Percentiles rank a stretch among this genome's conserved stretches.
Evolutionary conservation across 352 stramenopile genomes (phyloP).

Genomic region (Peronospora destructor): DNA sequence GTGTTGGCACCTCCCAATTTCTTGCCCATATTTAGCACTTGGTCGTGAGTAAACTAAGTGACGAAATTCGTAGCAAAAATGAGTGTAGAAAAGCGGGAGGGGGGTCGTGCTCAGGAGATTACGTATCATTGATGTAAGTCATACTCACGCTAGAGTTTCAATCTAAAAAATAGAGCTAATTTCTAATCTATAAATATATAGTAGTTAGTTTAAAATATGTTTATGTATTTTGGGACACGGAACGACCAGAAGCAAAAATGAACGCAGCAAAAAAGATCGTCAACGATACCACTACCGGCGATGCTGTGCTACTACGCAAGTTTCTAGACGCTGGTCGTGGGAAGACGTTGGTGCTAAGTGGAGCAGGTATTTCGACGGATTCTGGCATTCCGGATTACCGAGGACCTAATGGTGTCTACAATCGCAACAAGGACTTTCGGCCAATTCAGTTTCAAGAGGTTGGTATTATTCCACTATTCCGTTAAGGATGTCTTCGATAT

Average conservation of each 20-base stretch:
- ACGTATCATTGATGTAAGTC: no score
- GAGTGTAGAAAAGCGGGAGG: background rate
- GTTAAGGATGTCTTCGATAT: background rate
- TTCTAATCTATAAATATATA: background rate
- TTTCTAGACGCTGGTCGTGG: slow-evolving; percentile 53
- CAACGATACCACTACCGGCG: background rate
- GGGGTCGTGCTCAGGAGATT: background rate
- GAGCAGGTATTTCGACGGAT: slow-evolving; percentile 94
- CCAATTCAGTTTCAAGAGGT: slow-evolving; percentile 96
- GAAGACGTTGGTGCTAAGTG: slow-evolving; percentile 82
- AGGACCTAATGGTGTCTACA: slow-evolving; percentile 92
- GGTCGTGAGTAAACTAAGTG: background rate
- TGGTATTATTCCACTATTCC: slow-evolving; percentile 11
- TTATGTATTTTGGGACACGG: background rate
- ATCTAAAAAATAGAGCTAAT: no score
- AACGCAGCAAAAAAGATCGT: slow-evolving; percentile 11
- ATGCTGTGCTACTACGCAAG: slow-evolving; percentile 36
- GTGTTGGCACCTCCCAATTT: slow-evolving; percentile 57
- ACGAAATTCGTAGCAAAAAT: no score
- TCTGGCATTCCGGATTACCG: slow-evolving; percentile 97
- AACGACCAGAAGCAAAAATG: background rate
- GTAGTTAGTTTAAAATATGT: background rate
- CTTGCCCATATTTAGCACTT: slow-evolving; percentile 23
- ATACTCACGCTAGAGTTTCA: no score
- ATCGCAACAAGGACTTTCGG: slow-evolving; percentile 88